Evolutionary conservation across 2,329 filamentous ascomycete species (phyloP), one percentile per base, ranked within the genome.

Genomic region (Dothiorella sarmentorum): DNA sequence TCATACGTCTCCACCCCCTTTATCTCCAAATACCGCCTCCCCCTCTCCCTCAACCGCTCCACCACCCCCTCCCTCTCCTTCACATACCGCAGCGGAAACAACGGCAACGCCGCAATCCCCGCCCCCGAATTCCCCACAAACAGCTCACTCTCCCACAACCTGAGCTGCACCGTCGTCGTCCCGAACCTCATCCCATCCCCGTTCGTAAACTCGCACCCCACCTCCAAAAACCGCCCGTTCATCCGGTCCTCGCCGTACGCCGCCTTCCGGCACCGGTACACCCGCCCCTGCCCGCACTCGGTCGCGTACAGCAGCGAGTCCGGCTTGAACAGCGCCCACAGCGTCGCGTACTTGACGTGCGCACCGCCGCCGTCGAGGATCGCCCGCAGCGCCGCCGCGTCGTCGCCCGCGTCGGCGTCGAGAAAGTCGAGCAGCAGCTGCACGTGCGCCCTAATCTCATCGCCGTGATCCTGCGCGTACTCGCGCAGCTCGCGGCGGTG

Each of bases 401-500:
- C 62, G 17, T 61, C 61, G 9, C 64, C 63, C 35, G 61, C 58
- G 20, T 66, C 61, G 7, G 22, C 45, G 18, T 63, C 61, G 40
- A 67, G 61, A 38, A 64, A 65, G 11, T 58, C 53, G 10, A 66
- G 43, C 15, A 67, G 55, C 18, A 67, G 66, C 18, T 71, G 65
- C 9, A 68, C 13, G 40, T 68, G 66, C 27, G 60, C 60, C 11
- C 52, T 43, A 13, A 58, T 49, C 11, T 56, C 37, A n/a, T 64
- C 63, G 27, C 64, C 61, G 52, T 63, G 59, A 63, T 63, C 27
- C 61, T 61, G 24, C 61, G 64, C 31, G 17, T 22, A 29, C 9
- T 22, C 49, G 1, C 6, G 18, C 7, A 83, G 71, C 20, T 76
- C 77, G 2, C 67, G 63, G 11, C 71, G 71, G 62, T 81, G 76